Base-by-base conservation (phyloP, 1,139 yeast species). In the Yamadazyma dendronema region DNA sequence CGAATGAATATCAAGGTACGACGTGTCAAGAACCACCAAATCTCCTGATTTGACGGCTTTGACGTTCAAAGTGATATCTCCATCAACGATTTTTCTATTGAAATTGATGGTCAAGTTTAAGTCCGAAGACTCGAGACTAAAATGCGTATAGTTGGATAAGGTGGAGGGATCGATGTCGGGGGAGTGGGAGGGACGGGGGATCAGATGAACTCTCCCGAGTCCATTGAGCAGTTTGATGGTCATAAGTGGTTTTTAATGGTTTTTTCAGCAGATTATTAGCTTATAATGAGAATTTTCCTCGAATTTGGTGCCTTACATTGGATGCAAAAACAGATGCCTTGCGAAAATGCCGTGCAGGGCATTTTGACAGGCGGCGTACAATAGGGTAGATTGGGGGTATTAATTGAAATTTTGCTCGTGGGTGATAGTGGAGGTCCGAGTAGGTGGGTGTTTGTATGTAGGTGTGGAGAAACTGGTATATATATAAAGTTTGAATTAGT, bases 1-100 rank as follows among this genome's bases (percentile, higher is more conserved):
- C 0, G 54, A 44, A n/a, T 61, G 48, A 33, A 89, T 64, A 4
- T 66, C 61, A 45, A 89, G 63, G 54, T 58, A 81, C 0, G 95
- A 83, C 1, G 92, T 75, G 56, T 89, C 97, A 44, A 89, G 66
- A 3, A 72, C 61, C 17, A 86, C 60, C 17, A 60, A 50, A 3
- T 56, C 46, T 2, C 61, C 37, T n/a, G 17, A 13, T 5, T 17
- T 27, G 3, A 27, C 6, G 17, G 35, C 21, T 3, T 50, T 41
- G 34, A 87, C 56, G 16, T 71, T 54, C 54, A 69, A 79, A 1
- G 53, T 50, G n/a, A 84, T 85, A 6, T 61, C 50, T 22, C 96
- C 96, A 2, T 47, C 38, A 15, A 88, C 67, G 14, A 59, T 59
- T 46, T 76, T 65, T 16, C 62, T 49, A 12, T 72, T 72, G 63